Conservation (phyloP, 2,329 filamentous ascomycete species). For the Alternaria arborescens region DNA sequence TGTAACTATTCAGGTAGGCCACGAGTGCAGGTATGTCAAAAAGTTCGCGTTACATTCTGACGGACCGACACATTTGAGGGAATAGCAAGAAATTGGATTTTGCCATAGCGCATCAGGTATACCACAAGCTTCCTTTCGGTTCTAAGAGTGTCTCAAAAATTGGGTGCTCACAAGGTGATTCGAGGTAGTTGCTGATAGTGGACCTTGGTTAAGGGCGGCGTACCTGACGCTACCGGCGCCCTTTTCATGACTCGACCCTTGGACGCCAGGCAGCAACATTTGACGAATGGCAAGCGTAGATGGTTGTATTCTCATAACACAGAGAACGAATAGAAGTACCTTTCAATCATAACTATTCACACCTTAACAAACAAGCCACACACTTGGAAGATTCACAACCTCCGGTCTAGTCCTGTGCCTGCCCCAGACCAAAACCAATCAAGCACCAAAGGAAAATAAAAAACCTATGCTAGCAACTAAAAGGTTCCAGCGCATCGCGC, state of each 20-base stretch:
- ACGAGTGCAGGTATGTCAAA: too few relatives aligned
- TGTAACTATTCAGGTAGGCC: background rate
- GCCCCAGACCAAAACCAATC: background rate
- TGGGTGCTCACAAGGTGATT: background rate
- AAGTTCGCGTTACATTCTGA: background rate
- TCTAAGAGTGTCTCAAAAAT: background rate
- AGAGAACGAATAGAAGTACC: too few relatives aligned
- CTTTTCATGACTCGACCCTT: background rate
- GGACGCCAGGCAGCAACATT: background rate
- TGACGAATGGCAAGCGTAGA: background rate
- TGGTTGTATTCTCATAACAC: background rate
- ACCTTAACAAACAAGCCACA: background rate
- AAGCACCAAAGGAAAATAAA: background rate
- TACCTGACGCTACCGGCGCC: background rate
- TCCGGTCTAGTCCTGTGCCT: background rate
- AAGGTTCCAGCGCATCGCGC: conserved; percentile 12
- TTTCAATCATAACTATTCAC: background rate
- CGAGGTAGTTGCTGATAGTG: background rate
- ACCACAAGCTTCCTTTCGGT: background rate
- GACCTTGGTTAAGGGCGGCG: background rate
- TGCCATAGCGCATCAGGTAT: background rate
- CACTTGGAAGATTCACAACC: background rate
- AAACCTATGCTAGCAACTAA: background rate
- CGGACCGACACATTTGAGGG: background rate
- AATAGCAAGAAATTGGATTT: background rate